Conservation (phyloP, 176 grass and related monocot genomes). For the Saccharum spontaneum region DNA sequence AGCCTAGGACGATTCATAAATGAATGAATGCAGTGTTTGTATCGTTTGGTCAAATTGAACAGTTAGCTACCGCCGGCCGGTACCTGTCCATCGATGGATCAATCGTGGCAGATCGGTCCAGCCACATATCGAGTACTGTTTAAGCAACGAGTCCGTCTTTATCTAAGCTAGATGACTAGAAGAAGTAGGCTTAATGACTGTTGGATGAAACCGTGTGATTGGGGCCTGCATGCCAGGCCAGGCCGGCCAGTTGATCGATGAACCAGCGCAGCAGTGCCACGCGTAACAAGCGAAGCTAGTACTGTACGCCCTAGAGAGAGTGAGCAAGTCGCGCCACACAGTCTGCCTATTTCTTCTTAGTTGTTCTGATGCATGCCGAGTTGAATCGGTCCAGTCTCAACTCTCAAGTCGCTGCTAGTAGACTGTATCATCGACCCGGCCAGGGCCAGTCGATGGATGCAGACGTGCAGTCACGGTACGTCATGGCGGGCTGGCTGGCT, state of each 20-base stretch:
- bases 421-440: background rate
- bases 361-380: background rate
- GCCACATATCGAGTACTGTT: background rate
- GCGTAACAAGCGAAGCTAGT: background rate
- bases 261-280: background rate
- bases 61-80: background rate
- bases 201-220: constrained; percentile 16
- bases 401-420: background rate
- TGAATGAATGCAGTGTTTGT: background rate
- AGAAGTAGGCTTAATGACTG: background rate
- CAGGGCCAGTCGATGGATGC: background rate
- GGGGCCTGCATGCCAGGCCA: background rate
- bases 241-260: background rate
- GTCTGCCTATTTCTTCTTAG: background rate
- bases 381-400: constrained; percentile 10
- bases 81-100: background rate
- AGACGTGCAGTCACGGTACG: background rate
- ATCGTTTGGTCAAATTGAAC: constrained; percentile 13
- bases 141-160: background rate
- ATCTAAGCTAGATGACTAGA: background rate
- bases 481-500: background rate
- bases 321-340: background rate
- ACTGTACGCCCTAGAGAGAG: background rate
- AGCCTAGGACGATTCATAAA: background rate
- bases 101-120: background rate